Evolutionary conservation across 73 alveolate genomes (phyloP).

Genomic region (Stentor roeselii): DNA sequence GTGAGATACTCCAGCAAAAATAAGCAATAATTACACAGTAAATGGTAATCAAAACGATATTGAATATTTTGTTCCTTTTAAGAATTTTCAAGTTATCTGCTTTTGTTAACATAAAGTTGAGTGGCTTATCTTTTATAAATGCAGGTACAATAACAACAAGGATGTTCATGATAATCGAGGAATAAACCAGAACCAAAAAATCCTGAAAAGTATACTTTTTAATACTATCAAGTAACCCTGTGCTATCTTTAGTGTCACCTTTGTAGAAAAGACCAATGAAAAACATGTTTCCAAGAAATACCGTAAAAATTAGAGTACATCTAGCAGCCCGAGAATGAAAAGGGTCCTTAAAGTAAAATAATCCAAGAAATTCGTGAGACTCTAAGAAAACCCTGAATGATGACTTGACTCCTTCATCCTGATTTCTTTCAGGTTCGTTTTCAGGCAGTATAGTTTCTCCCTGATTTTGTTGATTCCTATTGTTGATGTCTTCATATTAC

Average conservation of each 20-base stretch:
- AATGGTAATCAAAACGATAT: neutral
- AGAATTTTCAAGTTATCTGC: neutral
- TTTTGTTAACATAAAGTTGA: neutral
- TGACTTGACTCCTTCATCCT: no score
- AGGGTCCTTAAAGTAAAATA: no score
- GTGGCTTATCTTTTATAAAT: neutral
- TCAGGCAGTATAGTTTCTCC: no score
- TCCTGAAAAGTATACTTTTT: neutral
- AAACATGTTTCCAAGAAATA: neutral
- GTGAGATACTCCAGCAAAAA: neutral
- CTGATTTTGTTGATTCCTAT: no score
- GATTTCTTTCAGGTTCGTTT: no score
- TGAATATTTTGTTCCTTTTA: neutral
- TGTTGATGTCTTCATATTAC: no score
- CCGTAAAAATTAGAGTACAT: neutral
- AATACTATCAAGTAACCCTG: neutral
- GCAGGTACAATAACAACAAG: neutral
- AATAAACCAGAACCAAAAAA: neutral
- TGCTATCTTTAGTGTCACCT: neutral
- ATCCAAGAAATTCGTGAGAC: no score
- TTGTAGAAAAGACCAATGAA: neutral
- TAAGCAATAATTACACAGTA: neutral
- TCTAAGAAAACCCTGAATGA: no score
- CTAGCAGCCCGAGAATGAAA: no score
- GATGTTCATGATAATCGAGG: neutral